A percentile compares a stretch with the other conserved stretches of the same genome.
phyloP scores from a whole-genome alignment of 352 stramenopile genomes.

The Phytophthora nicotianae region DNA sequence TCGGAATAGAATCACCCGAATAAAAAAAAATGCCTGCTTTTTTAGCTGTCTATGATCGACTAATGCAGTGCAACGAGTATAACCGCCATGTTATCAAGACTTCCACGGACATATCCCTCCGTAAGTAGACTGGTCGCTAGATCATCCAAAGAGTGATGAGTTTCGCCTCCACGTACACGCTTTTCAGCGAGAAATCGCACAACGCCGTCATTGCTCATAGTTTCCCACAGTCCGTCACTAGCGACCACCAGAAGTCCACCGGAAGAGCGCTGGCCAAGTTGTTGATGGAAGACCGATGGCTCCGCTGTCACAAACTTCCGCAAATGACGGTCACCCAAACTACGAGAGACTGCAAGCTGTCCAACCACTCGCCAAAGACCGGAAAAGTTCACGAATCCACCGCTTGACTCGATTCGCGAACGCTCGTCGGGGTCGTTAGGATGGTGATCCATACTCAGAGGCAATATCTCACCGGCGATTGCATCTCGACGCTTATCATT shows the following conservation, averaged over 20 bases:
- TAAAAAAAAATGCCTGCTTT: conserved; percentile 24
- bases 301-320: conserved; percentile 81
- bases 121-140: conserved; percentile 83
- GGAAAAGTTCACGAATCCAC: conserved; percentile 70
- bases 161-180: conserved; percentile 28
- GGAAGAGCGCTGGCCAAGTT: conserved; percentile 14
- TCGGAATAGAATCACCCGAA: conserved; percentile 17
- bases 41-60: conserved; percentile 19
- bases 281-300: conserved; percentile 70
- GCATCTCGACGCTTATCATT: not conserved
- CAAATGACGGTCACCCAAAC: conserved; percentile 91
- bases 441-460: conserved; percentile 68
- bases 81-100: conserved; percentile 94
- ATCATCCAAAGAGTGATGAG: conserved; percentile 51
- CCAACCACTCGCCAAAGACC: conserved; percentile 90
- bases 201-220: conserved; percentile 61
- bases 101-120: conserved; percentile 94
- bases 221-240: conserved; percentile 83
- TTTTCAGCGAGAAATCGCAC: conserved; percentile 51
- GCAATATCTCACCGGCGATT: conserved; percentile 8
- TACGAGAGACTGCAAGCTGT: conserved; percentile 91
- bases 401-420: conserved; percentile 73
- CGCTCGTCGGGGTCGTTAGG: conserved; percentile 57
- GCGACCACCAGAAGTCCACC: conserved; percentile 55
- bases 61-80: conserved; percentile 53